A percentile compares a stretch with the other conserved stretches of the same genome.
phyloP scores from a whole-genome alignment of 495 filamentous ascomycete species.

The Neurospora tetraspora region DNA sequence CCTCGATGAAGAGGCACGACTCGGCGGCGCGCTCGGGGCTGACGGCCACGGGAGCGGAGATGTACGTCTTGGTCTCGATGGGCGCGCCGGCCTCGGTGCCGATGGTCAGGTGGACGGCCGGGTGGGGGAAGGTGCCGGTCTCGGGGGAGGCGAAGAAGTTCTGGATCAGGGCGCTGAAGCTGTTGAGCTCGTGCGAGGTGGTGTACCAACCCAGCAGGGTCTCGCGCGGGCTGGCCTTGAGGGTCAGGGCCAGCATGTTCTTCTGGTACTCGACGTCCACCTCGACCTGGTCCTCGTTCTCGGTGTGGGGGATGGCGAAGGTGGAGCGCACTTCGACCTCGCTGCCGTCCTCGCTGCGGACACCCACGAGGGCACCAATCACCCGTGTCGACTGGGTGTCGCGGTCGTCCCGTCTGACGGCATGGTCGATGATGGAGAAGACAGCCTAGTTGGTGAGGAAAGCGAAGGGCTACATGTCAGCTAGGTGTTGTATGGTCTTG shows the following conservation, averaged over 20 bases:
- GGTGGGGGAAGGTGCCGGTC: conserved; percentile 92
- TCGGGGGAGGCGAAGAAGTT: conserved; percentile 98
- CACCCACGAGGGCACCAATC: conserved; percentile 89
- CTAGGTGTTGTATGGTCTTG: not conserved
- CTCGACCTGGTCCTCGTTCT: conserved; percentile 96
- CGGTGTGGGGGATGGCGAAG: conserved; percentile 96
- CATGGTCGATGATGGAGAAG: conserved; percentile 96
- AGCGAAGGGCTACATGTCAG: conserved; percentile 1
- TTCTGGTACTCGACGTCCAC: conserved; percentile 99
- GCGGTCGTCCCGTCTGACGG: conserved; percentile 78
- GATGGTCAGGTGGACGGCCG: conserved; percentile 91
- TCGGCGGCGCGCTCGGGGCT: conserved; percentile 90
- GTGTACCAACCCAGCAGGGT: conserved; percentile 97
- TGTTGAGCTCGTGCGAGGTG: conserved; percentile 89
- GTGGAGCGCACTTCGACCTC: conserved; percentile 91
- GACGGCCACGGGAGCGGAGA: conserved; percentile 87
- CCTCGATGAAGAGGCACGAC: conserved; percentile 90
- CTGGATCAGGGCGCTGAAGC: conserved; percentile 94
- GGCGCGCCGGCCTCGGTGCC: conserved; percentile 76
- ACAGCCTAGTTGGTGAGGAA: conserved; percentile 55
- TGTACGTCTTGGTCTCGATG: conserved; percentile 81
- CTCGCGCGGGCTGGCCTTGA: conserved; percentile 89
- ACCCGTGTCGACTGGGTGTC: conserved; percentile 86
- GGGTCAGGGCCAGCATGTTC: conserved; percentile 89
- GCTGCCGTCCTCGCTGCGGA: conserved; percentile 87